Evolutionary conservation across 2,329 filamentous ascomycete genomes (phyloP), one percentile per base, ranked within the genome.

Genomic region (Nemania sp.): DNA sequence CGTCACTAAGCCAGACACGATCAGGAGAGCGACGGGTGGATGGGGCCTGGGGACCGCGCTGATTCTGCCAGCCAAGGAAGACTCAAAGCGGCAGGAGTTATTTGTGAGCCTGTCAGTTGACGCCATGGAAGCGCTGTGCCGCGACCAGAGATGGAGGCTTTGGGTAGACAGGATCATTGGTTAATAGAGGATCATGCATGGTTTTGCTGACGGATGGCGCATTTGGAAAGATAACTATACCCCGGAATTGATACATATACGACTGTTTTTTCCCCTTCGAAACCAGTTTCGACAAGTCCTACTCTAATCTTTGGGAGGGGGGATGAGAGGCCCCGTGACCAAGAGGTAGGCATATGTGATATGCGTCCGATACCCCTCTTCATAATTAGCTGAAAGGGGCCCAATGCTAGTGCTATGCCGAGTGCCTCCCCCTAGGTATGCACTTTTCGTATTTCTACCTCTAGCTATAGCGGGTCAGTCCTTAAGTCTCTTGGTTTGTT

Each of bases 1-100:
- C n/a, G 71, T 73, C 10, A 61, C 71, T 6, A 76, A 75, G 63
- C 69, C 76, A 45, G 76, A 78, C 65, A 67, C 69, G 5, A 72
- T 74, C 15, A 66, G 72, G 40, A 64, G 72, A 53, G 72, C 69
- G 25, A 69, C 70, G 55, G 71, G 70, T 9, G 66, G 65, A 7
- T 74, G 70, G 69, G 70, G 69, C 35, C 63, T 74, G 35, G 71
- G 72, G 7, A 74, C 70, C 37, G 72, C 72, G 21, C 65, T 74
- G 54, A 70, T 74, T 48, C 66, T 74, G 18, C 72, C 72, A 15
- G 71, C 71, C 32, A 69, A 61, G 63, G 58, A 63, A 7, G 65
- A 67, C 29, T 65, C 72, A 5, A 52, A 60, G 47, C 63, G 57
- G 59, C 72, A 74, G 58, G 72, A 74, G 57, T 63, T 74, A 15